These are phyloP conservation scores for Colletotrichum trifolii DNA, from an alignment of 2,329 filamentous ascomycete species.

Conservation along the genomic window DNA sequence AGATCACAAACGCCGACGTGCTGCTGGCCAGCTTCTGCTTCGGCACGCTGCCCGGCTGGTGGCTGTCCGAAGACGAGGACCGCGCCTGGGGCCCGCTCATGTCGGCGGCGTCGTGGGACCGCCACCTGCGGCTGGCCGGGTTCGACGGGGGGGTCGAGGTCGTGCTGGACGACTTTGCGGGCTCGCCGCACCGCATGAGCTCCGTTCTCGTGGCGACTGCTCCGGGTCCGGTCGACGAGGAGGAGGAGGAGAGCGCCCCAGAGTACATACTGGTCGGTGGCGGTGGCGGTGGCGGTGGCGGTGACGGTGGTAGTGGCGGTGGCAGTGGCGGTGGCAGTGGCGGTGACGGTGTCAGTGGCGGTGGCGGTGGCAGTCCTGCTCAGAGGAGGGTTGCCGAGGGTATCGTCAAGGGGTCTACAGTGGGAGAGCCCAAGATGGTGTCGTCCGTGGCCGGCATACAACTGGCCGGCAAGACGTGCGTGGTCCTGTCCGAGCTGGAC, in stretches of 20 bases:
- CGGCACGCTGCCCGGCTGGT: slow-evolving; percentile 46
- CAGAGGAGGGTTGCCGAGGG: slow-evolving; percentile 5
- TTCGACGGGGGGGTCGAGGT: slow-evolving; percentile 40
- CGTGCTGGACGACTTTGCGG: slow-evolving; percentile 40
- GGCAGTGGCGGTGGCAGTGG: no score
- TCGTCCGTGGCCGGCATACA: slow-evolving; percentile 22
- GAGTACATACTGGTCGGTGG: slow-evolving; percentile 14
- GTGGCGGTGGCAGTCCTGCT: background rate
- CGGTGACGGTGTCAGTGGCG: no score
- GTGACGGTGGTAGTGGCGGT: background rate
- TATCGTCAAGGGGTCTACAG: background rate
- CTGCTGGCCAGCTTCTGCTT: slow-evolving; percentile 41
- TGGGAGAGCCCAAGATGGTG: slow-evolving; percentile 2
- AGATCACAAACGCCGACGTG: slow-evolving; percentile 39
- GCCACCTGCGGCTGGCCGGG: slow-evolving; percentile 34
- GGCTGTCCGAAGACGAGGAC: slow-evolving; percentile 45
- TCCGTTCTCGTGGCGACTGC: slow-evolving; percentile 40
- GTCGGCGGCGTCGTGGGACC: slow-evolving; percentile 39
- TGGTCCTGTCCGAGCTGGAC: slow-evolving; percentile 40
- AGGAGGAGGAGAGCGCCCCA: background rate
- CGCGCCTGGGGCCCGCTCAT: slow-evolving; percentile 41
- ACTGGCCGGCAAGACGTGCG: slow-evolving; percentile 35
- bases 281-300: background rate
- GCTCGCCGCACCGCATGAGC: slow-evolving; percentile 32
- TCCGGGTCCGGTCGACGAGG: background rate